phyloP scores from a whole-genome alignment of 1,284 basidiomycete genomes.

The Ceratobasidium papillatum region DNA sequence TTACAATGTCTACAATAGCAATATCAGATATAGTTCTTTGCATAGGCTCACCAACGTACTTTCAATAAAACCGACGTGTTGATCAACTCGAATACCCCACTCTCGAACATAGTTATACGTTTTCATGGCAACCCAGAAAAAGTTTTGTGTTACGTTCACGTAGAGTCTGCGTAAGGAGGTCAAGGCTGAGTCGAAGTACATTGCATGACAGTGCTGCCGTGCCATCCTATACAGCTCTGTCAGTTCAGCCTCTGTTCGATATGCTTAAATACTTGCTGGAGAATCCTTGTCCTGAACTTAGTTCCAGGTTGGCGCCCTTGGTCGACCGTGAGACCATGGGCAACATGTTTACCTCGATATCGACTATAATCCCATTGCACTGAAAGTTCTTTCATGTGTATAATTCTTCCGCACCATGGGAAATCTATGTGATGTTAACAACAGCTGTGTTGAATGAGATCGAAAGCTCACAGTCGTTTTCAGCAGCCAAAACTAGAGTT shows the following conservation, averaged over 20 bases:
- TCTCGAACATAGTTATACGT: constrained; percentile 82
- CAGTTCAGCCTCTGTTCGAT: not conserved
- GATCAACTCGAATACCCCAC: constrained; percentile 61
- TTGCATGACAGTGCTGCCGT: constrained; percentile 72
- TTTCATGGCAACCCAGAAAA: constrained; percentile 87
- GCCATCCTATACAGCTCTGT: constrained; percentile 60
- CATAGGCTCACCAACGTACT: constrained; percentile 54
- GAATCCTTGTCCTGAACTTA: constrained; percentile 71
- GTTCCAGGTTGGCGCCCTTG: constrained; percentile 65
- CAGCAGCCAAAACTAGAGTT: constrained; percentile 44
- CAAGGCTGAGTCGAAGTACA: constrained; percentile 79
- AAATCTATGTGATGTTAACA: constrained; percentile 65
- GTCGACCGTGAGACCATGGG: constrained; percentile 71
- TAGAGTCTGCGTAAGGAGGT: constrained; percentile 73
- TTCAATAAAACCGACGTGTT: constrained; percentile 61
- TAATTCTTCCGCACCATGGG: constrained; percentile 88
- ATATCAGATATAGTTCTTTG: not conserved
- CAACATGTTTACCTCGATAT: constrained; percentile 63
- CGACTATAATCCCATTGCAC: constrained; percentile 78
- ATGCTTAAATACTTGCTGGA: constrained; percentile 58
- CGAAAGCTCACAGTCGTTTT: constrained; percentile 8
- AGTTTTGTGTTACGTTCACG: constrained; percentile 87
- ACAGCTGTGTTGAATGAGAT: not conserved
- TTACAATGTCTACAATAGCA: constrained; percentile 60
- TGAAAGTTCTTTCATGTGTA: constrained; percentile 78